Conservation (phyloP, 2,329 filamentous ascomycete species). For the Endoconidiophora polonica region DNA sequence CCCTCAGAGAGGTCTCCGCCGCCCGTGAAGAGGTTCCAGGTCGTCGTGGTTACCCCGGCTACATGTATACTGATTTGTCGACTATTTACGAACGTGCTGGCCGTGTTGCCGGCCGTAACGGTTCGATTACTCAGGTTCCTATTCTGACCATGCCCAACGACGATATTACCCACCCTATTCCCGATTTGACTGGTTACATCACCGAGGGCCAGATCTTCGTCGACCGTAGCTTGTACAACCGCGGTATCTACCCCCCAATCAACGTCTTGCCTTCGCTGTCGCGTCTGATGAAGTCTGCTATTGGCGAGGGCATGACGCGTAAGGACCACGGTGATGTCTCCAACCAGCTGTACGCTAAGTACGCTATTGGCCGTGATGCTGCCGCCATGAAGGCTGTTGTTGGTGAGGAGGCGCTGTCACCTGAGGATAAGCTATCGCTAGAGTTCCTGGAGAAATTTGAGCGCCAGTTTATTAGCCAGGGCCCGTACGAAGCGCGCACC, state of each 20-base stretch:
- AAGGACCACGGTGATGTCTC: slow-evolving; percentile 97
- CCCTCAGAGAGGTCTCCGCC: slow-evolving; percentile 93
- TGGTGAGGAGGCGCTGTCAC: slow-evolving; percentile 87
- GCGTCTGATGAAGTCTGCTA: slow-evolving; percentile 99
- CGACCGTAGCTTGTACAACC: slow-evolving; percentile 85
- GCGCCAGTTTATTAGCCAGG: slow-evolving; percentile 82
- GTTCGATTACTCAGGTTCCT: slow-evolving; percentile 97
- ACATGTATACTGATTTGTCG: slow-evolving; percentile 99
- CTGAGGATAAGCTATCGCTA: slow-evolving; percentile 92
- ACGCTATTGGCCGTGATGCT: slow-evolving; percentile 95
- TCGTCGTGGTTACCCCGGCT: slow-evolving; percentile 98
- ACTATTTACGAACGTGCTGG: slow-evolving; percentile 99
- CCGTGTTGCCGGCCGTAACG: slow-evolving; percentile 90
- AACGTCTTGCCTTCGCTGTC: slow-evolving; percentile 96
- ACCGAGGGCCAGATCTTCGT: slow-evolving; percentile 98
- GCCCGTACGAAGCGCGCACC: slow-evolving; percentile 75
- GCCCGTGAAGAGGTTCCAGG: slow-evolving; percentile 97
- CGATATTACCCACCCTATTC: slow-evolving; percentile 97
- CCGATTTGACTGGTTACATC: slow-evolving; percentile 96
- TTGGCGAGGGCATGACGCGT: slow-evolving; percentile 90
- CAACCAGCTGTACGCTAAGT: slow-evolving; percentile 98
- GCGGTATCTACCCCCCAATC: slow-evolving; percentile 95
- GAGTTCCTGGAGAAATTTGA: slow-evolving; percentile 99
- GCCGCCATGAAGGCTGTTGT: slow-evolving; percentile 99
- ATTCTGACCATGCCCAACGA: slow-evolving; percentile 99